Percentiles rank a stretch among this genome's conserved stretches.
These are phyloP conservation scores for Mimosa pudica DNA, from an alignment of 306 rosid species.

Conservation along the genomic window DNA sequence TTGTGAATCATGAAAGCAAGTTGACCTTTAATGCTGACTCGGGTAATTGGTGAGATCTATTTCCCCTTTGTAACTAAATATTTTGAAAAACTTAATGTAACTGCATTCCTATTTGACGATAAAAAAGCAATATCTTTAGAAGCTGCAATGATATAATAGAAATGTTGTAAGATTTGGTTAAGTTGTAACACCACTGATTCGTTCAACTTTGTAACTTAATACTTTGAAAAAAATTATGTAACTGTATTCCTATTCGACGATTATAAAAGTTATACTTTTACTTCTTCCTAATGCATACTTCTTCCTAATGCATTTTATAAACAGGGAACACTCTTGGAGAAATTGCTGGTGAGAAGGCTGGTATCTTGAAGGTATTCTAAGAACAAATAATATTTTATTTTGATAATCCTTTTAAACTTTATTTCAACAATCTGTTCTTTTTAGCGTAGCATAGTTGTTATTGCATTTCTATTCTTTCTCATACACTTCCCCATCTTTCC, in stretches of 20 bases:
- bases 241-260: too few relatives aligned
- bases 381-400: constrained; percentile 18
- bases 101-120: constrained; percentile 21
- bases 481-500: constrained; percentile 16
- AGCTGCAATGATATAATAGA: constrained; percentile 16
- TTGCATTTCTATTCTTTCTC: constrained; percentile 18
- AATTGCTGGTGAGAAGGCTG: constrained; percentile 98
- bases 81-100: constrained; percentile 17
- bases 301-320: constrained; percentile 33
- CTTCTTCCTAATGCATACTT: constrained; percentile 38
- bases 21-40: constrained; percentile 4
- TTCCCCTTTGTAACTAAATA: constrained; percentile 4
- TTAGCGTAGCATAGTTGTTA: constrained; percentile 1
- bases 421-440: constrained; percentile 31
- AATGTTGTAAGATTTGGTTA: constrained; percentile 28
- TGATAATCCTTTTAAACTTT: not conserved
- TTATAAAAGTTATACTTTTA: constrained; percentile 18
- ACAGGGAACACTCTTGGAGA: constrained; percentile 83
- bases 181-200: constrained; percentile 25
- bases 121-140: not conserved
- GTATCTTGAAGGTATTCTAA: constrained; percentile 82
- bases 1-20: constrained; percentile 16
- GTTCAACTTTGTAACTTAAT: not conserved
- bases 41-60: constrained; percentile 24
- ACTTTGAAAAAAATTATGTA: too few relatives aligned